Conservation (phyloP, 2,329 filamentous ascomycete species). For the Colletotrichum lindemuthianum region DNA sequence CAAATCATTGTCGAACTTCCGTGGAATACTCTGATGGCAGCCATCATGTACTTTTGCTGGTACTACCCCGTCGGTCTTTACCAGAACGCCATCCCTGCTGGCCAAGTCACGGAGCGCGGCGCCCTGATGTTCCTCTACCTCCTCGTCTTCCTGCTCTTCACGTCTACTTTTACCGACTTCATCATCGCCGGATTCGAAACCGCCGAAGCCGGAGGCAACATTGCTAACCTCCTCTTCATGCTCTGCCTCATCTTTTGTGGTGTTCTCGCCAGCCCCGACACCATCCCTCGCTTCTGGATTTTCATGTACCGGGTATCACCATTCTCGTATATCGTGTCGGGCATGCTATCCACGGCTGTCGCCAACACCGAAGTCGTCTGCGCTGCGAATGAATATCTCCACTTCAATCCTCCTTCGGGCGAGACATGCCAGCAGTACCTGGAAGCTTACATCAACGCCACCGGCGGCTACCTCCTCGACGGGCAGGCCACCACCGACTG, state of each 20-base stretch:
- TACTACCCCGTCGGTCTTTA: constrained; percentile 89
- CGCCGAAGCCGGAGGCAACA: constrained; percentile 79
- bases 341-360: constrained; percentile 76
- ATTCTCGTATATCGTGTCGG: constrained; percentile 82
- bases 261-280: constrained; percentile 72
- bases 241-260: constrained; percentile 80
- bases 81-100: constrained; percentile 71
- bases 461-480: constrained; percentile 66
- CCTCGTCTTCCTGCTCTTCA: constrained; percentile 80
- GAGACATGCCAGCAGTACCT: constrained; percentile 71
- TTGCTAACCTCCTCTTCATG: constrained; percentile 80
- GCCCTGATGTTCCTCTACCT: constrained; percentile 83
- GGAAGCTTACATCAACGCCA: constrained; percentile 53
- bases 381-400: constrained; percentile 73
- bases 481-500: constrained; percentile 59
- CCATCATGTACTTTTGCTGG: constrained; percentile 83
- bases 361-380: constrained; percentile 75
- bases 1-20: constrained; percentile 88
- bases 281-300: constrained; percentile 80
- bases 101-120: constrained; percentile 73
- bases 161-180: constrained; percentile 82
- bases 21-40: constrained; percentile 81
- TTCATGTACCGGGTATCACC: constrained; percentile 87
- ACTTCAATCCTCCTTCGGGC: constrained; percentile 70
- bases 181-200: constrained; percentile 80